Evolutionary conservation across 73 alveolate species (phyloP).

Genomic region (Durusdinium trenchii): DNA sequence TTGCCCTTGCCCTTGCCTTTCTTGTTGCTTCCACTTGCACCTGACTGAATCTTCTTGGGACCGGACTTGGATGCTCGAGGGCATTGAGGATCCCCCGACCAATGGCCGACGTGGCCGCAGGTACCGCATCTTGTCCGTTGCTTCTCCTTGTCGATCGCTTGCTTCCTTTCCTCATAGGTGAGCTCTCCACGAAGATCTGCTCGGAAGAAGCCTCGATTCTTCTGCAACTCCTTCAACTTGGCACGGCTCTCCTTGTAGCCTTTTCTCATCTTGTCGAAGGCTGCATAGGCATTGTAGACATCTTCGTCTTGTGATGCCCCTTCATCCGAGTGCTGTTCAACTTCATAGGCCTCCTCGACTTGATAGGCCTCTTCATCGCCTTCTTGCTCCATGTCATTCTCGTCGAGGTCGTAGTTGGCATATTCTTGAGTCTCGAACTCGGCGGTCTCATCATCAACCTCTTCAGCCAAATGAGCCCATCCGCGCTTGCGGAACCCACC

Average conservation of each 20-base stretch:
- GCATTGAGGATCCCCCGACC: neutral
- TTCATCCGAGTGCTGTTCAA: neutral
- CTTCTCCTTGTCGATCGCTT: slow-evolving; percentile 34
- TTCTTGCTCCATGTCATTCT: too few relatives aligned
- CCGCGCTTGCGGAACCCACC: too few relatives aligned
- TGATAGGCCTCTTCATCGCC: too few relatives aligned
- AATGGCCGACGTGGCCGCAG: neutral
- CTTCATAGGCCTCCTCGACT: neutral
- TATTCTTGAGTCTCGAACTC: neutral
- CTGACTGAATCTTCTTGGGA: too few relatives aligned
- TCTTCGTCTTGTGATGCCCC: slow-evolving; percentile 12
- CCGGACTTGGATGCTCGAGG: neutral
- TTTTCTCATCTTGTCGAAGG: neutral
- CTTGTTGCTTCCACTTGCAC: too few relatives aligned
- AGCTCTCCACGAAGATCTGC: neutral
- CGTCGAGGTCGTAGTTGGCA: too few relatives aligned
- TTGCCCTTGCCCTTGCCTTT: neutral
- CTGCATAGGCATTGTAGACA: neutral
- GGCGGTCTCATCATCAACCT: neutral
- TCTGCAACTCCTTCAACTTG: slow-evolving; percentile 27
- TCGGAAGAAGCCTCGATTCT: neutral
- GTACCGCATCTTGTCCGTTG: neutral
- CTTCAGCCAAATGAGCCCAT: neutral
- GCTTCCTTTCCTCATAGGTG: neutral
- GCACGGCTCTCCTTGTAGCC: neutral